phyloP scores from a whole-genome alignment of 1,284 basidiomycete genomes.

The Pseudozyma hubeiensis region DNA sequence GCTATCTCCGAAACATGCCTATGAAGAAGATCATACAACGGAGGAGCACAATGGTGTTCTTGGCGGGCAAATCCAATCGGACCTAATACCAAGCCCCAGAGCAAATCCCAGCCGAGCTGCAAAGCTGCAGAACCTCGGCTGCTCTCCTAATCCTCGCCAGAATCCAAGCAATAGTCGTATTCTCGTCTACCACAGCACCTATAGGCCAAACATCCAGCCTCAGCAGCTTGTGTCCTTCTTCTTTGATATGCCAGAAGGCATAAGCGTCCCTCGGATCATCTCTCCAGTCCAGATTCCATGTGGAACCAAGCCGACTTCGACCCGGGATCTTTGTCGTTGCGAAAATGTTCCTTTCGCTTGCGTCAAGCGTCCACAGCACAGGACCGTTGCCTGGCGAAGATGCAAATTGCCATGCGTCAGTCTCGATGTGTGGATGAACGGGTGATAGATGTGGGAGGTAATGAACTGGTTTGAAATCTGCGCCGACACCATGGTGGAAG shows the following conservation, averaged over 20 bases:
- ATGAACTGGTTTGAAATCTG: not conserved
- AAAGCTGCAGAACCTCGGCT: not conserved
- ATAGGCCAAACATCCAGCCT: not conserved
- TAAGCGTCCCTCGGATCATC: not conserved
- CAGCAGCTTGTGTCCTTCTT: not conserved
- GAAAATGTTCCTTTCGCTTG: not conserved
- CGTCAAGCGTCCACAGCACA: not conserved
- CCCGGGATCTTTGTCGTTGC: slow-evolving; percentile 9
- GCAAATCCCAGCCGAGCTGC: not conserved
- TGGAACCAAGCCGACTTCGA: not conserved
- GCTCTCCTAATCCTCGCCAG: not conserved
- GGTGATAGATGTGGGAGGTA: not conserved
- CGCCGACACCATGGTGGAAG: not conserved
- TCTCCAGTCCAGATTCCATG: not conserved
- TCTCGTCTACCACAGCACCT: not conserved
- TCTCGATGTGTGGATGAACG: slow-evolving; percentile 3
- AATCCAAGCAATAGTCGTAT: not conserved
- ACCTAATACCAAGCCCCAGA: not conserved
- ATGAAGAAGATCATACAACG: not conserved
- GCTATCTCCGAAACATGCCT: too few species aligned
- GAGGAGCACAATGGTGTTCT: not conserved
- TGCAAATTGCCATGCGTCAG: slow-evolving; percentile 1
- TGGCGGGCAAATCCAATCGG: too few species aligned
- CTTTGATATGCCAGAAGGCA: slow-evolving; percentile 3
- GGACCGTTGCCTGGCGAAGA: not conserved